Evolutionary conservation across 139 green algal genomes (phyloP).

Genomic region (Chlamydomonas schloesseri): DNA sequence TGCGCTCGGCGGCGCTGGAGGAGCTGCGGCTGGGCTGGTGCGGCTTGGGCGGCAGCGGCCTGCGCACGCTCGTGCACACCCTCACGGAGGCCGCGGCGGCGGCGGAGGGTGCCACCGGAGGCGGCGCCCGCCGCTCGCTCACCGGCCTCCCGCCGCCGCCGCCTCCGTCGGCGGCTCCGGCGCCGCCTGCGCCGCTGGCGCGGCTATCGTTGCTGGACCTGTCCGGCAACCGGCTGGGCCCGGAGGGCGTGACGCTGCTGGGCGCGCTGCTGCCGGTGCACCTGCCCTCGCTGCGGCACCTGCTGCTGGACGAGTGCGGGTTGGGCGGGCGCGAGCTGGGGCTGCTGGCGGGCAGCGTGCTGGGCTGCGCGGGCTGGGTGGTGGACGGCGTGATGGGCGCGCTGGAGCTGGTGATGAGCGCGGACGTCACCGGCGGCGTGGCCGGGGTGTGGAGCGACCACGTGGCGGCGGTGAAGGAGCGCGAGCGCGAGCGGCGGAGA

Average conservation of each 20-base stretch:
- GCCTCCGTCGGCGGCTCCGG: neutral
- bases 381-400: neutral
- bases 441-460: neutral
- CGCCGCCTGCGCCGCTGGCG: neutral
- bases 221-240: slow-evolving; percentile 15
- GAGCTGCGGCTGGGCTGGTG: slow-evolving; percentile 29
- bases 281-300: slow-evolving; percentile 18
- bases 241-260: slow-evolving; percentile 25
- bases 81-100: neutral
- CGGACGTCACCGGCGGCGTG: neutral
- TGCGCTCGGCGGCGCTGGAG: neutral
- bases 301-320: slow-evolving; percentile 34
- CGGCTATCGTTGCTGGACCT: slow-evolving; percentile 8
- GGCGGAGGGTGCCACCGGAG: neutral
- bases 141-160: too few species aligned
- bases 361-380: slow-evolving; percentile 30
- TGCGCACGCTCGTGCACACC: neutral
- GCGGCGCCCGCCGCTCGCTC: neutral
- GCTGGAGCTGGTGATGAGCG: neutral
- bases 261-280: slow-evolving; percentile 27
- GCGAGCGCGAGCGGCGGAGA: neutral
- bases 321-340: slow-evolving; percentile 16
- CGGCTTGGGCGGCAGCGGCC: neutral
- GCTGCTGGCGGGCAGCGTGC: slow-evolving; percentile 1
- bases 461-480: neutral